phyloP scores from a whole-genome alignment of 2,329 filamentous ascomycete genomes.

The Trichoderma sp. region DNA sequence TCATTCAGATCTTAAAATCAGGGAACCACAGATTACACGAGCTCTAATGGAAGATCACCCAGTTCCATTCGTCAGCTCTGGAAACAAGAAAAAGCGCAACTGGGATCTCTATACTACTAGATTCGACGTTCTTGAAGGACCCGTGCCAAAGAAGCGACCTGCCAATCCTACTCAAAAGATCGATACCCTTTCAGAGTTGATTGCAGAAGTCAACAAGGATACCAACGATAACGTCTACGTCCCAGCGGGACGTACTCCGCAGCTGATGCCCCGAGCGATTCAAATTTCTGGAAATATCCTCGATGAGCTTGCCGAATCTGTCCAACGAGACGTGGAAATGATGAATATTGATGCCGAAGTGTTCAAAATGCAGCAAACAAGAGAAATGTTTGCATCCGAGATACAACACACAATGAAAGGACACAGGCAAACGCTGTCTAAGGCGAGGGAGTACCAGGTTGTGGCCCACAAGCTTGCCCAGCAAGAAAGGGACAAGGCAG shows the following conservation, averaged over 20 bases:
- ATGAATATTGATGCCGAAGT: conserved; percentile 13
- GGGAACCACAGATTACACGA: background rate
- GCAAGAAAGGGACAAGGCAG: background rate
- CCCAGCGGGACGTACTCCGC: background rate
- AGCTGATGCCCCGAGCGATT: background rate
- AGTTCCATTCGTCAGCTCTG: background rate
- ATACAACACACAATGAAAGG: background rate
- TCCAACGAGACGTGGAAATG: background rate
- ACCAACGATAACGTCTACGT: background rate
- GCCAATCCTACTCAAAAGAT: background rate
- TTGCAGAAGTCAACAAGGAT: background rate
- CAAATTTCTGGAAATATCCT: background rate
- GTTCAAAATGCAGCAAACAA: background rate
- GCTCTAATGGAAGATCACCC: background rate
- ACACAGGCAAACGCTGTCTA: background rate
- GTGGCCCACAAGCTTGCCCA: background rate
- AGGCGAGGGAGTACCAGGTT: background rate
- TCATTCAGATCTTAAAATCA: background rate
- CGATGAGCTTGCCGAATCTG: background rate
- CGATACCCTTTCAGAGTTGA: background rate
- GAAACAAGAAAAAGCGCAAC: background rate
- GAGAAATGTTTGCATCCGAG: background rate
- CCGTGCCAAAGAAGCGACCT: background rate
- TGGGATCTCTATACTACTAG: background rate
- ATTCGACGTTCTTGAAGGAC: background rate